Evolutionary conservation across 2,329 filamentous ascomycete species (phyloP).

Genomic region (Aspergillus tanneri): DNA sequence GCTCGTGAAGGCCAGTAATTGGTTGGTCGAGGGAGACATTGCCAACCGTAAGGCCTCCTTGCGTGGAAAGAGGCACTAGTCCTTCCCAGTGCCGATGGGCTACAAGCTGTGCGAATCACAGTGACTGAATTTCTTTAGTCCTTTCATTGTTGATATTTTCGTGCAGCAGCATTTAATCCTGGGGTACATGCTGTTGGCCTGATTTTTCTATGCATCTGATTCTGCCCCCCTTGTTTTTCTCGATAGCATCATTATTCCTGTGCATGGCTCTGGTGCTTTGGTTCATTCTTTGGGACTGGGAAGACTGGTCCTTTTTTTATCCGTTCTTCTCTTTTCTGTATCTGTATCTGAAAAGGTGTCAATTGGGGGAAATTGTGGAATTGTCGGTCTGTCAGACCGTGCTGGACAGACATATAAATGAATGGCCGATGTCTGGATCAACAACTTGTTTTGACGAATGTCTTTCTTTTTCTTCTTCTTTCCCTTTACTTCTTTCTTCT

Average conservation of each 20-base stretch:
- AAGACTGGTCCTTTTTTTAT: constrained; percentile 12
- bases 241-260: constrained; percentile 15
- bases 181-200: background rate
- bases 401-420: constrained; percentile 13
- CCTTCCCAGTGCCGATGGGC: background rate
- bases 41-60: constrained; percentile 58
- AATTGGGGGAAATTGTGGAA: constrained; percentile 16
- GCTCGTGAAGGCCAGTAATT: constrained; percentile 86
- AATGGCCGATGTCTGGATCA: constrained; percentile 7
- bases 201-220: too few relatives aligned
- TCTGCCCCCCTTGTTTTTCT: background rate
- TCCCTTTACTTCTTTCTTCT: background rate
- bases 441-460: constrained; percentile 8
- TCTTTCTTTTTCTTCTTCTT: constrained; percentile 8
- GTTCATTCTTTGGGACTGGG: constrained; percentile 22
- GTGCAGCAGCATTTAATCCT: background rate
- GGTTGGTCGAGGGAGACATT: constrained; percentile 88
- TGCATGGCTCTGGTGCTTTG: constrained; percentile 36
- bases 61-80: constrained; percentile 28
- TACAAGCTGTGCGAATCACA: background rate
- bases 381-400: constrained; percentile 15
- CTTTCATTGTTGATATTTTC: constrained; percentile 4
- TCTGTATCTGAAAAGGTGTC: constrained; percentile 13
- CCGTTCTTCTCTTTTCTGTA: constrained; percentile 17
- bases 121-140: background rate